Evolutionary conservation across 352 stramenopile species (phyloP).

Genomic region (Saprolegnia diclina): DNA sequence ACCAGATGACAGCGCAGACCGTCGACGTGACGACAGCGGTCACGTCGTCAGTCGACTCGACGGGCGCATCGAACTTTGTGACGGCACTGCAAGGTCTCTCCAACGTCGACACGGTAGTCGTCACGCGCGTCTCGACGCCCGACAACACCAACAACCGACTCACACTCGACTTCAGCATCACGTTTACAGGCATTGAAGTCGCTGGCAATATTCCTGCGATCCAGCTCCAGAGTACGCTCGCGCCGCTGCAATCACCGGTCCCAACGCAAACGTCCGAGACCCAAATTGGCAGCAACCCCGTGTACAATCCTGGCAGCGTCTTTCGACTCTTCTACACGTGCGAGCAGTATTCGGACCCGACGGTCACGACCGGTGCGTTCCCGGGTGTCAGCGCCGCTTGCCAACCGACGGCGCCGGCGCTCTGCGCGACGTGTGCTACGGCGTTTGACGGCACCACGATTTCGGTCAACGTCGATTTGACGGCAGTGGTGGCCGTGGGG

Average conservation of each 20-base stretch:
- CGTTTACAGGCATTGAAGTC: constrained; percentile 73
- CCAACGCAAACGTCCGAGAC: constrained; percentile 38
- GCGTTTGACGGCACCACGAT: constrained; percentile 58
- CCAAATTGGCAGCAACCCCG: constrained; percentile 42
- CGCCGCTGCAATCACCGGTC: constrained; percentile 32
- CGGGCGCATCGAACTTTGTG: constrained; percentile 30
- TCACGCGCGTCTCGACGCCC: constrained; percentile 31
- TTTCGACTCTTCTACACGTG: constrained; percentile 67
- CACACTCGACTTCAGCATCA: constrained; percentile 72
- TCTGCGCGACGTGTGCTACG: constrained; percentile 60
- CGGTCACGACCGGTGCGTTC: constrained; percentile 33
- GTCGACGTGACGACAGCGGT: constrained; percentile 42
- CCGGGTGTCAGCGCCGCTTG: constrained; percentile 52
- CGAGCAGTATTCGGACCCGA: constrained; percentile 81
- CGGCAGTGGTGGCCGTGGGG: constrained; percentile 15
- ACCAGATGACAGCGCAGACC: constrained; percentile 49
- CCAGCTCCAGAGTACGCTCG: constrained; percentile 42
- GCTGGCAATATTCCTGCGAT: constrained; percentile 83
- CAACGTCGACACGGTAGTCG: constrained; percentile 52
- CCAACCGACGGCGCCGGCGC: constrained; percentile 31
- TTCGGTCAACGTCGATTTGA: constrained; percentile 31
- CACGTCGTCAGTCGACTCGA: constrained; percentile 21
- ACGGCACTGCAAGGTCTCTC: constrained; percentile 36
- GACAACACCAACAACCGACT: constrained; percentile 41
- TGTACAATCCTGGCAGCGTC: constrained; percentile 34